Percentiles rank a stretch among this genome's conserved stretches.
Evolutionary conservation across 352 stramenopile species (phyloP).

Genomic region (Halophytophthora polymorphica): DNA sequence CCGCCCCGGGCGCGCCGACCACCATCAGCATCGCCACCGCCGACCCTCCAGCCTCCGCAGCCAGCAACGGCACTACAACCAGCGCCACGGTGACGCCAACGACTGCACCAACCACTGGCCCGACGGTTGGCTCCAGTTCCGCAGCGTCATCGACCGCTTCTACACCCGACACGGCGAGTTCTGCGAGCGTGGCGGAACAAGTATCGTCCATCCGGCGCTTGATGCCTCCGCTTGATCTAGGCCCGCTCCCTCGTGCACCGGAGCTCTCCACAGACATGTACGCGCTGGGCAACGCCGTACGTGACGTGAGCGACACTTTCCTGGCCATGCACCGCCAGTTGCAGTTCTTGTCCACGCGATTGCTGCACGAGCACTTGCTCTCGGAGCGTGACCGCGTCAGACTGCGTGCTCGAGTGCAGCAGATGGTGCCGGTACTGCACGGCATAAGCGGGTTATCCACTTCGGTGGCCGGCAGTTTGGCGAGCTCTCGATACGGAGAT

Average conservation of each 20-base stretch:
- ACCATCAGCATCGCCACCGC: constrained; percentile 4
- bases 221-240: constrained; percentile 26
- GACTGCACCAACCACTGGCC: neutral
- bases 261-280: constrained; percentile 28
- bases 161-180: neutral
- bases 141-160: neutral
- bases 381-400: constrained; percentile 16
- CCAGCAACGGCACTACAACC: neutral
- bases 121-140: neutral
- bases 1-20: neutral
- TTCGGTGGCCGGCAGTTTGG: neutral
- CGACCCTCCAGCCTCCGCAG: neutral
- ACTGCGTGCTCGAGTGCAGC: constrained; percentile 19
- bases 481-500: neutral
- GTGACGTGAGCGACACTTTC: constrained; percentile 31
- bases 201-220: constrained; percentile 19
- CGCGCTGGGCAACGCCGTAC: constrained; percentile 22
- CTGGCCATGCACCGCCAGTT: constrained; percentile 35
- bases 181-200: constrained; percentile 12
- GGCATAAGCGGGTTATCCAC: constrained; percentile 9
- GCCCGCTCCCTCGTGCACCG: constrained; percentile 15
- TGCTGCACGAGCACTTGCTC: constrained; percentile 25
- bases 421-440: constrained; percentile 21
- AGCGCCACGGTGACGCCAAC: neutral
- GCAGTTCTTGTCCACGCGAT: constrained; percentile 22